A percentile compares a stretch with the other conserved stretches of the same genome.
Conservation (phyloP, 2,329 filamentous ascomycete species). For the Teratosphaeria zuluensis region DNA sequence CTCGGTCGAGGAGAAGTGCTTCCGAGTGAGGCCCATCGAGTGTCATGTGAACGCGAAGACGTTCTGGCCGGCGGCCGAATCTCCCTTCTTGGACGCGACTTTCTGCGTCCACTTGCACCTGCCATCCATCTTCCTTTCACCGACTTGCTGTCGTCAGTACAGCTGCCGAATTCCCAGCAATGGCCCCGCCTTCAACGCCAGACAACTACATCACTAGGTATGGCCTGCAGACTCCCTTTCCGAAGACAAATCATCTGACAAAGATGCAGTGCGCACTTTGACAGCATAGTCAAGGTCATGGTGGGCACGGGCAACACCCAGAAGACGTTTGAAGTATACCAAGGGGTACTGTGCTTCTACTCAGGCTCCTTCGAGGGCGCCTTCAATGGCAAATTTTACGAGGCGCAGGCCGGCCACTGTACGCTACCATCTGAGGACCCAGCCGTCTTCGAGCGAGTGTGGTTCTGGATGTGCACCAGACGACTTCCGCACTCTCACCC, state of each 20-base stretch:
- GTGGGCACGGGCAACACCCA: not conserved
- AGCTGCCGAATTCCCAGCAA: not conserved
- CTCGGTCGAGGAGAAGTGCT: not conserved
- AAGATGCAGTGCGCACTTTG: not conserved
- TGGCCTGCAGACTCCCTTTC: too few relatives aligned
- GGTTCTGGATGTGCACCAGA: conserved; percentile 11
- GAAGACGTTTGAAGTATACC: not conserved
- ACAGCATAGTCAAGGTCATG: not conserved
- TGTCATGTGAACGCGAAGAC: not conserved
- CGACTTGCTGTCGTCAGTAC: not conserved
- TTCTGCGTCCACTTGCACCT: too few relatives aligned
- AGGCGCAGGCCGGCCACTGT: conserved; percentile 2
- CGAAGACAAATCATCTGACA: too few relatives aligned
- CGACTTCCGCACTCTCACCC: too few relatives aligned
- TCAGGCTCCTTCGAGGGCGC: conserved; percentile 3
- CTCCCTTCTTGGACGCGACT: too few relatives aligned
- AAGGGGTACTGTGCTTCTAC: conserved; percentile 1
- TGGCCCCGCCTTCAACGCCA: not conserved
- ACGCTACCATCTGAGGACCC: conserved; percentile 5
- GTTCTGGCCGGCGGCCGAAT: too few relatives aligned
- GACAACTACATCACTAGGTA: not conserved
- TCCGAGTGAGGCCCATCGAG: not conserved
- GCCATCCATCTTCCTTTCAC: not conserved
- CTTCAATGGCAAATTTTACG: conserved; percentile 7
- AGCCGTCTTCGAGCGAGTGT: conserved; percentile 6